phyloP scores from a whole-genome alignment of 1,284 basidiomycete genomes.

The Fomitopsis pinicola region DNA sequence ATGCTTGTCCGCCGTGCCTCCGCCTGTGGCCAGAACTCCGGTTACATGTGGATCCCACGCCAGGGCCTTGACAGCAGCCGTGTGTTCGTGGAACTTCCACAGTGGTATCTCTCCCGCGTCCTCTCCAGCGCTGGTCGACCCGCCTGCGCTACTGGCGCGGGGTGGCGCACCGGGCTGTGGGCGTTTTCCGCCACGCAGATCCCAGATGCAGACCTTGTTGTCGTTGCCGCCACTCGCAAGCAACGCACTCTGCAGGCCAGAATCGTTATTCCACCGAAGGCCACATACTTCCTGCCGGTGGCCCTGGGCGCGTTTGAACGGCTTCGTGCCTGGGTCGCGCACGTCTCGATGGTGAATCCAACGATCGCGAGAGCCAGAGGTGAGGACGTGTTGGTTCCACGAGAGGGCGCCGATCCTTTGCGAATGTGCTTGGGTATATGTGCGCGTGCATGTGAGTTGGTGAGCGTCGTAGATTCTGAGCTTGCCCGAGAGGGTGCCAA shows the following conservation, averaged over 20 bases:
- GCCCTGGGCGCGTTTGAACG: constrained; percentile 75
- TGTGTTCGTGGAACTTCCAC: constrained; percentile 95
- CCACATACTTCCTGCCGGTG: constrained; percentile 98
- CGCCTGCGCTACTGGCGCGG: constrained; percentile 24
- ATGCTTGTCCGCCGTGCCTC: constrained; percentile 96
- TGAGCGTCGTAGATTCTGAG: constrained; percentile 96
- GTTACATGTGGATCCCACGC: constrained; percentile 97
- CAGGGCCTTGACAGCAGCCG: constrained; percentile 95
- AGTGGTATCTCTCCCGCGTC: constrained; percentile 62
- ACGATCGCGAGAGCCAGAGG: constrained; percentile 90
- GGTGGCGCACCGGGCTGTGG: constrained; percentile 25
- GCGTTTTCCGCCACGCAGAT: constrained; percentile 62
- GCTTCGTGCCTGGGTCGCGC: constrained; percentile 64
- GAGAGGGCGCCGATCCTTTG: constrained; percentile 91
- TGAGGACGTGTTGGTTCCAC: constrained; percentile 89
- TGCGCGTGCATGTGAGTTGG: constrained; percentile 73
- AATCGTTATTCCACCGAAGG: constrained; percentile 83
- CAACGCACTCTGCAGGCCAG: constrained; percentile 31
- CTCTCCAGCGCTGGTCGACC: constrained; percentile 28
- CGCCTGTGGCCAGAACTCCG: constrained; percentile 92
- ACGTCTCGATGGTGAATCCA: constrained; percentile 92
- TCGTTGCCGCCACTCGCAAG: constrained; percentile 97
- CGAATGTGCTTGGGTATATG: constrained; percentile 84
- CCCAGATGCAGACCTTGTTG: constrained; percentile 98
- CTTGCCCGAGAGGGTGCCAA: constrained; percentile 85